phyloP scores from a whole-genome alignment of 2,329 filamentous ascomycete species.

The Penicillium brevicompactum region DNA sequence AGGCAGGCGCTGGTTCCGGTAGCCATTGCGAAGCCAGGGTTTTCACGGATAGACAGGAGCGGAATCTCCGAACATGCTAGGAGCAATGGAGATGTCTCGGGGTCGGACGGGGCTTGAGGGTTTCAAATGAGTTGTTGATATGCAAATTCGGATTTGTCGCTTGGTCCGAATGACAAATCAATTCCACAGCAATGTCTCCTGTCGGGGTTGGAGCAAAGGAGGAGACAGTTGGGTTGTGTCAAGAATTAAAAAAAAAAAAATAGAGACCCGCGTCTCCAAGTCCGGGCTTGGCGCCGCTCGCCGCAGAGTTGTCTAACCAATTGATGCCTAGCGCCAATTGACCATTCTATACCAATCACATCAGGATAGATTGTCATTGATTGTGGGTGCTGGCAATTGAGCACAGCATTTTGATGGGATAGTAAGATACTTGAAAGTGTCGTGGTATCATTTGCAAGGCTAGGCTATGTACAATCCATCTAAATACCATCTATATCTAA shows the following conservation, averaged over 20 bases:
- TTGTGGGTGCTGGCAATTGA: no score
- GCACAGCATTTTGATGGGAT: background rate
- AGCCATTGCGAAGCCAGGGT: conserved; percentile 10
- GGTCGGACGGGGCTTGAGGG: no score
- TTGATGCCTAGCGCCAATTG: no score
- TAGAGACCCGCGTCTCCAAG: background rate
- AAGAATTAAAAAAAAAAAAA: background rate
- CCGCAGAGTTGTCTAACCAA: background rate
- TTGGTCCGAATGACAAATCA: no score
- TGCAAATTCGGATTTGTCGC: no score
- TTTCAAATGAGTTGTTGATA: no score
- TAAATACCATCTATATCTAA: conserved; percentile 10
- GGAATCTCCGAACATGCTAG: background rate
- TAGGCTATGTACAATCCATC: conserved; percentile 14
- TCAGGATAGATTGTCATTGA: no score
- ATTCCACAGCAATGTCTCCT: no score
- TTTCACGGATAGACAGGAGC: background rate
- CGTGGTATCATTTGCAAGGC: conserved; percentile 9
- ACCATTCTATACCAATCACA: no score
- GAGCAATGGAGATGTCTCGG: background rate
- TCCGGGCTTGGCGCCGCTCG: background rate
- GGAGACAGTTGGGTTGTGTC: background rate
- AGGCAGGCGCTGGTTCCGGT: conserved; percentile 8
- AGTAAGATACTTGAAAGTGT: background rate
- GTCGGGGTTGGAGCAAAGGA: background rate